These are phyloP conservation scores for Hyphopichia burtonii DNA, from an alignment of 1,139 yeast genomes.

Conservation along the genomic window DNA sequence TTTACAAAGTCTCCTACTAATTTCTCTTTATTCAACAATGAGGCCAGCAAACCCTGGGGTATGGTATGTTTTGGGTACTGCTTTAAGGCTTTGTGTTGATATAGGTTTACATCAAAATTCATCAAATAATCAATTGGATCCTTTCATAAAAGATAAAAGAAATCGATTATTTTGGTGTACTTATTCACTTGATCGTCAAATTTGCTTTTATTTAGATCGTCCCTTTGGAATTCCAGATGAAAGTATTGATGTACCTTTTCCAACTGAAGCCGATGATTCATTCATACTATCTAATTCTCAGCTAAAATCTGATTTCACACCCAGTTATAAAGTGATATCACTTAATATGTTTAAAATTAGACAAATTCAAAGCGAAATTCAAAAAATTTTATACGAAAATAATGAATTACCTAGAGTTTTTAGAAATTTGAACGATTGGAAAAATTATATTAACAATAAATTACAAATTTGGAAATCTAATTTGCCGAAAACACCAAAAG, in stretches of 20 bases:
- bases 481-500: conserved; percentile 55
- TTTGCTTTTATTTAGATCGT: conserved; percentile 68
- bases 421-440: conserved; percentile 59
- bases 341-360: conserved; percentile 66
- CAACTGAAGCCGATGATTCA: conserved; percentile 74
- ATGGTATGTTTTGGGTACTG: conserved; percentile 89
- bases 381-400: conserved; percentile 66
- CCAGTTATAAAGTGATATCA: conserved; percentile 58
- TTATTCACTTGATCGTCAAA: conserved; percentile 77
- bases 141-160: conserved; percentile 64
- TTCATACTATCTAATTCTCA: conserved; percentile 38
- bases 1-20: conserved; percentile 66
- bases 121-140: conserved; percentile 29
- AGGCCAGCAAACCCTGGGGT: conserved; percentile 82
- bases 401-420: conserved; percentile 68
- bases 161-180: conserved; percentile 89
- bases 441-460: conserved; percentile 45
- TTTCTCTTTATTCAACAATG: conserved; percentile 71
- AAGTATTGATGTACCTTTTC: conserved; percentile 62
- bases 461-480: conserved; percentile 61
- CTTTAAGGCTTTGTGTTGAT: conserved; percentile 76
- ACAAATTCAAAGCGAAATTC: conserved; percentile 75
- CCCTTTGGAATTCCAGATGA: conserved; percentile 79
- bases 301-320: not conserved
- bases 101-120: conserved; percentile 75